Evolutionary conservation across 1,284 basidiomycete species (phyloP).

Genomic region (Mrakiaceae sp.): DNA sequence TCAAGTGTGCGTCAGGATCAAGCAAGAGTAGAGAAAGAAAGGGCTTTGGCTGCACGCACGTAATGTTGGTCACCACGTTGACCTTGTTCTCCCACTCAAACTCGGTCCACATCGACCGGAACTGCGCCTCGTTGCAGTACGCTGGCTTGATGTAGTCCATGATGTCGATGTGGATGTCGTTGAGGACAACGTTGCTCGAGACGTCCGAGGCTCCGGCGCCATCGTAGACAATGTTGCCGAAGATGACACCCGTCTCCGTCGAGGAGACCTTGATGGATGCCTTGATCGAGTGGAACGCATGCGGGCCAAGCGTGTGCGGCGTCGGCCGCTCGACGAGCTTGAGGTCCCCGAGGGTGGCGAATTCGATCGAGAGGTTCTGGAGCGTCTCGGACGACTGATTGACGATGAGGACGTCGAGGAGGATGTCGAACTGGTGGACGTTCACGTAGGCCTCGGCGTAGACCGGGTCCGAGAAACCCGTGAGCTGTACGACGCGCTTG

Average conservation of each 20-base stretch:
- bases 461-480: slow-evolving; percentile 96
- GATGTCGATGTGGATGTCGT: slow-evolving; percentile 97
- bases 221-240: slow-evolving; percentile 96
- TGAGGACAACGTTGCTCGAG: slow-evolving; percentile 69
- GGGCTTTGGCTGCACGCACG: slow-evolving; percentile 39
- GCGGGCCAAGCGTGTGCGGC: slow-evolving; percentile 85
- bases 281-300: slow-evolving; percentile 97
- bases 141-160: slow-evolving; percentile 99
- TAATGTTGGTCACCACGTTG: slow-evolving; percentile 72
- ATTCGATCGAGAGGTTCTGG: slow-evolving; percentile 94
- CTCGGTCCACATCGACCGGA: slow-evolving; percentile 95
- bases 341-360: slow-evolving; percentile 92
- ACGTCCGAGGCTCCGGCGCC: slow-evolving; percentile 75
- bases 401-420: slow-evolving; percentile 89
- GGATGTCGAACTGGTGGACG: slow-evolving; percentile 95
- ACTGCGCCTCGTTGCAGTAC: slow-evolving; percentile 90
- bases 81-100: slow-evolving; percentile 99
- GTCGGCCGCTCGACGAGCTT: slow-evolving; percentile 93
- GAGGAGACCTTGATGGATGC: slow-evolving; percentile 81
- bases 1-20: neutral
- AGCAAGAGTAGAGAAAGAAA: slow-evolving; percentile 7
- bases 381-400: slow-evolving; percentile 92
- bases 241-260: slow-evolving; percentile 52
- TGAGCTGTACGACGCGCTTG: slow-evolving; percentile 88
- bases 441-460: slow-evolving; percentile 98